Base-by-base conservation (phyloP, 352 stramenopile species). In the Phytophthora europaea region DNA sequence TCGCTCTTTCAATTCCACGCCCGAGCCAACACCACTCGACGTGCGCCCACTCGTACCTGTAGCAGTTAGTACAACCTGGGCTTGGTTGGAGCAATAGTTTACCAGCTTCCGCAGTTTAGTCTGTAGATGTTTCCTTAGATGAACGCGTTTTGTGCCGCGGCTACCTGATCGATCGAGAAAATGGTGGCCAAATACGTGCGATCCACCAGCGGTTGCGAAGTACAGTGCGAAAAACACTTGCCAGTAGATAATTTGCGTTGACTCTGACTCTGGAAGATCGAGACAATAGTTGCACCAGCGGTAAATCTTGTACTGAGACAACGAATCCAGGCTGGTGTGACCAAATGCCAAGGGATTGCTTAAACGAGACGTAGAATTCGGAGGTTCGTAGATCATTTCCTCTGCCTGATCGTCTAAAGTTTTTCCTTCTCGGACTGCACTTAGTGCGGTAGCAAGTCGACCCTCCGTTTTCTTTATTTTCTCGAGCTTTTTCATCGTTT, bases 401-500 rank as follows among this genome's bases (percentile, higher is more conserved):
- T 75, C 68, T 22, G 55, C 65, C n/a, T 74, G 38, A 8, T 73
- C 71, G 22, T 80, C 72, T 4, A 72, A 4, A 20, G 26, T 51
- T 48, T 61, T 72, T 10, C 68, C 72, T 15, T 70, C 43, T 50
- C 76, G 59, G 9, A 82, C 40, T 15, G 80, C 64, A 36, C 48
- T 61, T 3, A 95, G 74, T 34, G 88, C 84, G 1, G 76, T 9
- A 15, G 78, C 68, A 23, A 95, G 51, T 61, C 83, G 91, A 4
- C 87, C 81, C 26, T 93, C 77, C 0, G 77, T 82, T 56, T 84
- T 90, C 63, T 85, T 90, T 72, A 93, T 87, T 59, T 94, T 95
- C 52, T 93, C 85, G 33, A 95, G 50, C 57, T 93, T 94, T 36
- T 88, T 90, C 77, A 91, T 94, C 10, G 89, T 84, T 48, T 89